Evolutionary conservation across 1,284 basidiomycete genomes (phyloP), one percentile per base, ranked within the genome.

Genomic region (Cryptococcus sp.): DNA sequence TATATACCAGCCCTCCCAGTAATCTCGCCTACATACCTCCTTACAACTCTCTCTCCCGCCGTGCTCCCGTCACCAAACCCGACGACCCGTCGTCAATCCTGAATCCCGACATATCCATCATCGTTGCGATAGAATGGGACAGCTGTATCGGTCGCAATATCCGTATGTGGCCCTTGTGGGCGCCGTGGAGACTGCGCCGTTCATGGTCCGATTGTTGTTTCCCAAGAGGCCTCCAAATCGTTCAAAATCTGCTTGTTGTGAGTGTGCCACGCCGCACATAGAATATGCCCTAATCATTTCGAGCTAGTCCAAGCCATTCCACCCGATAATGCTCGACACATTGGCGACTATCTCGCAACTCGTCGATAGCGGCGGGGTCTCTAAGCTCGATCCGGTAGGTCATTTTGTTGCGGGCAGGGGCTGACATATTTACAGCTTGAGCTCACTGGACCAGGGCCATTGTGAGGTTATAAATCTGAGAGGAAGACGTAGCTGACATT

Each of bases 41-140:
- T 20, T 60, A 61, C 43, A 50, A 47, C 20, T 30, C 22, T 1
- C 38, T 20, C 5, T 38, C 47, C 3, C 40, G 59, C 55, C 42
- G 59, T 49, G 22, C 61, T 58, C 30, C 54, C 5, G n/a, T 58
- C 3, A 27, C 41, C 8, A 8, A 17, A 25, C 20, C 5, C n/a
- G 35, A 50, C 11, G 39, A 48, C 13, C 59, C 56, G 17, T 35
- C 52, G 7, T 62, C 65, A 0, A 67, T 73, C 27, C 56, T 68
- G 16, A 61, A 63, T 15, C 71, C 69, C 1, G 66, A 67, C 4
- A 68, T 71, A 59, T 69, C 67, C 30, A 54, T 73, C 16, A 63
- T 73, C 7, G 57, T 71, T 2, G 65, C 66, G 1, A 58, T 73
- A 30, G 71, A 68, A 40, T 73, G 66, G 64, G 71, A 73, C 50